These are phyloP conservation scores for Diaporthe caulivora DNA, from an alignment of 2,329 filamentous ascomycete genomes.

Conservation along the genomic window DNA sequence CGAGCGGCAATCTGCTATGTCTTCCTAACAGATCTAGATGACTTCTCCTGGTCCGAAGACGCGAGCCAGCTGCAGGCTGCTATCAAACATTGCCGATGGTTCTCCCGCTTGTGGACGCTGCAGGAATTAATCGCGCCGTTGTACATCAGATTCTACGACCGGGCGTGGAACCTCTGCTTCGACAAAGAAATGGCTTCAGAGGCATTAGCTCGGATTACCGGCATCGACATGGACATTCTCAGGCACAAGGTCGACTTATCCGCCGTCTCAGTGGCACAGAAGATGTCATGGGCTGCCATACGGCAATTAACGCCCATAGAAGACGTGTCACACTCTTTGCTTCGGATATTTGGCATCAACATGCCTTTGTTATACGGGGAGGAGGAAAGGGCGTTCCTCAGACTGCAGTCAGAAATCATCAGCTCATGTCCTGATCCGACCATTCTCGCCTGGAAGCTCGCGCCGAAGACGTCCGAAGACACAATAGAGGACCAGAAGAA, in stretches of 20 bases:
- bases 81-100: conserved; percentile 34
- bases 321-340: conserved; percentile 34
- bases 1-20: conserved; percentile 30
- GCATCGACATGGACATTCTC: conserved; percentile 31
- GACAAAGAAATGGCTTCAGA: conserved; percentile 12
- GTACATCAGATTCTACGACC: conserved; percentile 24
- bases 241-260: conserved; percentile 5
- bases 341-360: conserved; percentile 33
- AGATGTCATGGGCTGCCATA: conserved; percentile 38
- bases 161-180: conserved; percentile 22
- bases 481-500: background rate
- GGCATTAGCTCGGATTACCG: conserved; percentile 17
- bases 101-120: conserved; percentile 37
- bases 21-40: conserved; percentile 2
- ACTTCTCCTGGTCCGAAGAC: too few species aligned
- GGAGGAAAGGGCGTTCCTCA: conserved; percentile 34
- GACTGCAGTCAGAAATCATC: conserved; percentile 37
- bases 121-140: conserved; percentile 35
- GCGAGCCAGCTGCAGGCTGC: background rate
- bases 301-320: conserved; percentile 31
- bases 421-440: conserved; percentile 20
- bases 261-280: conserved; percentile 33
- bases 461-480: background rate
- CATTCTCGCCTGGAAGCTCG: conserved; percentile 30
- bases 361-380: conserved; percentile 38